phyloP scores from a whole-genome alignment of 2,329 filamentous ascomycete species.

The Ceratocystis alfenasii region DNA sequence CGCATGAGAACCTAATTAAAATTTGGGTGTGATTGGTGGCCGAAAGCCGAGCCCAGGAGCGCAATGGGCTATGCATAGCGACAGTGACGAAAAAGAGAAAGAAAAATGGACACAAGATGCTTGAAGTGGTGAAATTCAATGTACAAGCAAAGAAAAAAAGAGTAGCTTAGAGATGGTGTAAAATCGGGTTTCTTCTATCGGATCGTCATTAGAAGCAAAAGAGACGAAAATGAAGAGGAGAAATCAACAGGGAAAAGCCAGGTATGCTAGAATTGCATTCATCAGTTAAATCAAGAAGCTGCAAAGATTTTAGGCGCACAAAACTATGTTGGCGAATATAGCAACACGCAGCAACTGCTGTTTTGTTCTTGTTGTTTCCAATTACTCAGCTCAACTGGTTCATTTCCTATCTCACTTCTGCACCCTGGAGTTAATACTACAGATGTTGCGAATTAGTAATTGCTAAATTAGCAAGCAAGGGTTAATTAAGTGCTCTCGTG shows the following conservation, averaged over 20 bases:
- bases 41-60: constrained; percentile 19
- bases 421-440: neutral
- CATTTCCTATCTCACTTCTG: no score
- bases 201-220: neutral
- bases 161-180: neutral
- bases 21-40: constrained; percentile 8
- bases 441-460: neutral
- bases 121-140: neutral
- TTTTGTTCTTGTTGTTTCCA: neutral
- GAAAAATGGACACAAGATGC: neutral
- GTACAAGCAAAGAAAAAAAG: neutral
- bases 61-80: constrained; percentile 18
- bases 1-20: neutral
- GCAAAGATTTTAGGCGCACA: constrained; percentile 9
- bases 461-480: neutral
- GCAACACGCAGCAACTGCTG: neutral
- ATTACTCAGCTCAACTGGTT: neutral
- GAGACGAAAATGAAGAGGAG: neutral
- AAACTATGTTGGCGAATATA: constrained; percentile 2
- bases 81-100: neutral
- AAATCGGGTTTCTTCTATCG: constrained; percentile 6
- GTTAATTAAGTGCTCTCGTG: neutral
- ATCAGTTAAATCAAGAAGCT: neutral
- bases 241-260: constrained; percentile 3
- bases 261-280: neutral